Evolutionary conservation across 2,329 filamentous ascomycete genomes (phyloP), one percentile per base, ranked within the genome.

Genomic region (Exophiala phaeomuriformis): DNA sequence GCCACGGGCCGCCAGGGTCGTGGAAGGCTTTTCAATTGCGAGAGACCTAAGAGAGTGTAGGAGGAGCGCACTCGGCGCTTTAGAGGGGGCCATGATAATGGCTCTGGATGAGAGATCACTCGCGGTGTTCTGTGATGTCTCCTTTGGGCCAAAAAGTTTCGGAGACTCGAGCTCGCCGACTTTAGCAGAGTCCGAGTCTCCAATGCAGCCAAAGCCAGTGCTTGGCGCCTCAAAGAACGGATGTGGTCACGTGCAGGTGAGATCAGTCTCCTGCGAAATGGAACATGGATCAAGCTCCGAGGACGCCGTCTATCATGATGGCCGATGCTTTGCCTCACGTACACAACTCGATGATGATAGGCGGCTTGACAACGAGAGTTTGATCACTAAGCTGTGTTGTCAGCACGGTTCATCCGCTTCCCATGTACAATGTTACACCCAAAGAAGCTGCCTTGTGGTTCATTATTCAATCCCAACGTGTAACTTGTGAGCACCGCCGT

Each of bases 61-160:
- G 33, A 63, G 50, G 10, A 56, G 52, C 8, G 54, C 50, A 51
- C 61, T 61, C 5, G 61, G 58, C 12, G 61, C 61, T 51, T 58
- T 46, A 31, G 61, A 57, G 39, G 61, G 58, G 30, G 60, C 58
- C 61, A 62, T 62, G 44, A 32, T 47, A 32, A 37, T 47, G 32
- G 32, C 46, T 19, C 7, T 45, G 10, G 5, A 45, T 29, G 12
- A 45, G 39, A 41, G 4, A 41, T 27, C 6, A 28, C 12, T 27
- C 39, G 39, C 6, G 9, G 12, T 41, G 9, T 28, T 28, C 39
- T 41, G 39, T 1, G 4, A 39, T 41, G 12, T 27, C 29, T 45
- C 42, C 42, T 10, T 5, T n/a, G 37, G 29, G n/a, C 49, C 39
- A 43, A 53, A 48, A 49, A 44, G 37, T 36, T 51, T 45, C 46